Conservation (phyloP, 1,284 basidiomycete species). For the Ceratobasidium sp. region DNA sequence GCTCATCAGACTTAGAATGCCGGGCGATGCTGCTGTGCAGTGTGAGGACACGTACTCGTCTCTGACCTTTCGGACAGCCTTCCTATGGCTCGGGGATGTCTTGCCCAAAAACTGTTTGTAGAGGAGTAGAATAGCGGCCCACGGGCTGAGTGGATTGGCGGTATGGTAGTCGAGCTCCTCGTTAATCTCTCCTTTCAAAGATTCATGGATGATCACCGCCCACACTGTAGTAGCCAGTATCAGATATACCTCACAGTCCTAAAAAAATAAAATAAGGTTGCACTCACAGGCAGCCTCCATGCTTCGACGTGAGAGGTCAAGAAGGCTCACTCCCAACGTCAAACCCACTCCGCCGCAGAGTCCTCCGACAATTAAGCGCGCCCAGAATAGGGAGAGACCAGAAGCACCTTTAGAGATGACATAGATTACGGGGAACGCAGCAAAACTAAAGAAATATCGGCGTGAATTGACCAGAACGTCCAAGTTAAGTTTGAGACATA, state of each 20-base stretch:
- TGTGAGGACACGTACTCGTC: conserved; percentile 18
- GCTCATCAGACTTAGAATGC: not conserved
- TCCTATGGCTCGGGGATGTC: not conserved
- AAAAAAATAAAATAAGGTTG: not conserved
- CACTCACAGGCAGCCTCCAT: conserved; percentile 32
- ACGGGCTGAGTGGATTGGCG: conserved; percentile 26
- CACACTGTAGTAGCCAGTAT: not conserved
- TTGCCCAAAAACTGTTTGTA: conserved; percentile 7
- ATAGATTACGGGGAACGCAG: conserved; percentile 10
- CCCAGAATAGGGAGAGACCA: conserved; percentile 28
- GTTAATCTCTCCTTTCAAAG: conserved; percentile 12
- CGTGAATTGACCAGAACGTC: not conserved
- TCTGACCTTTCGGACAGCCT: not conserved
- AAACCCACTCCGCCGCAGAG: conserved; percentile 28
- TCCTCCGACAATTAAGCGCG: conserved; percentile 24
- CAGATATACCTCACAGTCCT: not conserved
- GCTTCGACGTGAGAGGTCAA: conserved; percentile 24
- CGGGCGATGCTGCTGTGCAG: not conserved
- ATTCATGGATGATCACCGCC: conserved; percentile 31
- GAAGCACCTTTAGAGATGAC: conserved; percentile 13
- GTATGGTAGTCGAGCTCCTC: conserved; percentile 36
- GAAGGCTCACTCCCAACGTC: conserved; percentile 9
- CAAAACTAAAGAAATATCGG: conserved; percentile 15
- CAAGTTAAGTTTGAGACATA: not conserved
- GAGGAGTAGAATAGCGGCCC: conserved; percentile 15